Percentiles rank a stretch among this genome's conserved stretches.
Evolutionary conservation across 257 asterid species (phyloP).

Genomic region (Petrea volubilis): DNA sequence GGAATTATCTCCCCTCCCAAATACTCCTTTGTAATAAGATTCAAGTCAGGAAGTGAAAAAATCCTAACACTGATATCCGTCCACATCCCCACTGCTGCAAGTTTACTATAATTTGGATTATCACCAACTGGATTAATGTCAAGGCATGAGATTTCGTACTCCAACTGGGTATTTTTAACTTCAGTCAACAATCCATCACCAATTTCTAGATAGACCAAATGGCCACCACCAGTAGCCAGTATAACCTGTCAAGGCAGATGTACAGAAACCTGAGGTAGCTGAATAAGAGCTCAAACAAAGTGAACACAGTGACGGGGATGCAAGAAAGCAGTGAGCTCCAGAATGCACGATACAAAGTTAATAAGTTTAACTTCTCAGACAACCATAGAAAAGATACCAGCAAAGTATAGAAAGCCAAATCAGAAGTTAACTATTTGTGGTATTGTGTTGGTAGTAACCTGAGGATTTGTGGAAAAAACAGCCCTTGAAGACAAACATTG

Average conservation of each 20-base stretch:
- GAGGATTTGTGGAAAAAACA: too few relatives aligned
- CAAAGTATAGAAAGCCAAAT: too few relatives aligned
- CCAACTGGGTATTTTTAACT: slow-evolving; percentile 75
- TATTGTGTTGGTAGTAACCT: too few relatives aligned
- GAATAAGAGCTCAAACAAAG: slow-evolving; percentile 18
- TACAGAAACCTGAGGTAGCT: slow-evolving; percentile 15
- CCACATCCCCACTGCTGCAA: slow-evolving; percentile 99
- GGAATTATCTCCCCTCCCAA: slow-evolving; percentile 88
- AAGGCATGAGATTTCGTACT: slow-evolving; percentile 93
- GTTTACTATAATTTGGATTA: slow-evolving; percentile 70
- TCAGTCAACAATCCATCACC: slow-evolving; percentile 86
- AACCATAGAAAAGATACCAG: too few relatives aligned
- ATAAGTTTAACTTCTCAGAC: too few relatives aligned
- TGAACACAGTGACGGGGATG: neutral
- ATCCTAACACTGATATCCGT: slow-evolving; percentile 73
- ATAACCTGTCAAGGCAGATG: slow-evolving; percentile 61
- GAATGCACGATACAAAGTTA: neutral
- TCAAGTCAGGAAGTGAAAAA: slow-evolving; percentile 74
- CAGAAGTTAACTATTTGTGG: too few relatives aligned
- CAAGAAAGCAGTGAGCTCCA: neutral
- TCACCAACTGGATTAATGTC: slow-evolving; percentile 95
- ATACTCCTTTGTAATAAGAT: slow-evolving; percentile 61
- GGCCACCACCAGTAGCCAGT: slow-evolving; percentile 98
- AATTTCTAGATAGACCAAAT: slow-evolving; percentile 89
- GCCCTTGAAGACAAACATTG: too few relatives aligned